A percentile compares a stretch with the other conserved stretches of the same genome.
Evolutionary conservation across 2,329 filamentous ascomycete species (phyloP).

Genomic region (Albifimbria verrucaria): DNA sequence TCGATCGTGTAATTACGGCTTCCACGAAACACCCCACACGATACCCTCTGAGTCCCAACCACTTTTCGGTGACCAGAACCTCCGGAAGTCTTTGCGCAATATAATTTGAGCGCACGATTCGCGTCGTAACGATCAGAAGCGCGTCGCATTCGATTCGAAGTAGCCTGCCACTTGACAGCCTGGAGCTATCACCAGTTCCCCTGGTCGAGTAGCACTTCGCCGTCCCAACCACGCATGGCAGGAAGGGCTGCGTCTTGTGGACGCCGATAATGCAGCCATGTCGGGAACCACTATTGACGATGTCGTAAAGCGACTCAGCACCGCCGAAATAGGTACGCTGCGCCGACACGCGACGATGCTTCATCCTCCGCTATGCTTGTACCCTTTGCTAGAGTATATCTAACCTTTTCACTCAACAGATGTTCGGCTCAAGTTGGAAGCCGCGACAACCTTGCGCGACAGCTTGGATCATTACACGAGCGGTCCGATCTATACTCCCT

Average conservation of each 20-base stretch:
- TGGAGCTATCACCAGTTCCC: slow-evolving; percentile 4
- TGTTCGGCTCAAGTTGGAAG: slow-evolving; percentile 74
- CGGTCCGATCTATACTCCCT: slow-evolving; percentile 71
- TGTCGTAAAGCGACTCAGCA: slow-evolving; percentile 58
- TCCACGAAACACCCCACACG: not conserved
- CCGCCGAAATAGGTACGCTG: slow-evolving; percentile 51
- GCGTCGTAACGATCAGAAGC: not conserved
- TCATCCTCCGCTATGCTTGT: slow-evolving; percentile 3
- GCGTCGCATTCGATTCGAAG: not conserved
- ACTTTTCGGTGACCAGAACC: too few species aligned
- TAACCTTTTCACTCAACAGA: slow-evolving; percentile 49
- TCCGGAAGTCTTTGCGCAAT: too few species aligned
- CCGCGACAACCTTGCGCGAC: slow-evolving; percentile 84
- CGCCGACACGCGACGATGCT: slow-evolving; percentile 6
- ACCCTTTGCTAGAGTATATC: slow-evolving; percentile 1
- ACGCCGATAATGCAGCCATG: slow-evolving; percentile 54
- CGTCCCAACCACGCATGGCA: slow-evolving; percentile 30
- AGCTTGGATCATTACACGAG: slow-evolving; percentile 84
- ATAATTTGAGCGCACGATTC: not conserved
- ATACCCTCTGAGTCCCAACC: too few species aligned
- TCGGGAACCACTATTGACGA: slow-evolving; percentile 59
- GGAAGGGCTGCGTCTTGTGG: slow-evolving; percentile 27
- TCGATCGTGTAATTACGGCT: not conserved
- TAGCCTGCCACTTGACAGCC: not conserved
- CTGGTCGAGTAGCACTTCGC: too few species aligned